phyloP scores from a whole-genome alignment of 2,329 filamentous ascomycete species.

The Fusarium longipes region DNA sequence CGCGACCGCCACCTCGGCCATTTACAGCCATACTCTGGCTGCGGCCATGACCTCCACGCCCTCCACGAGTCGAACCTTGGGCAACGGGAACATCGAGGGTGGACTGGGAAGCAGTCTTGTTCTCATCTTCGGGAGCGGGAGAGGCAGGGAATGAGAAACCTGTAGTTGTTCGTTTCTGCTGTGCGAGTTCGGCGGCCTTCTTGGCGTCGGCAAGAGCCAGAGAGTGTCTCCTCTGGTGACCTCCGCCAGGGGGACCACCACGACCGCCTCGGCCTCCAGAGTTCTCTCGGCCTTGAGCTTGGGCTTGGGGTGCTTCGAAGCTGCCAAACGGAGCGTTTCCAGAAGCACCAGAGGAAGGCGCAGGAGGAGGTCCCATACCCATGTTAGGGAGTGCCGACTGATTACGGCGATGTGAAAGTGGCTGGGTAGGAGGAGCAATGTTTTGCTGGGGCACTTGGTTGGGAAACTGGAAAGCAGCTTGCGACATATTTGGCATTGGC shows the following conservation, averaged over 20 bases:
- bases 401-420: slow-evolving; percentile 92
- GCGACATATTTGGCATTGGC: slow-evolving; percentile 81
- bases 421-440: slow-evolving; percentile 81
- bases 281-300: slow-evolving; percentile 52
- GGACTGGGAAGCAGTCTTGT: slow-evolving; percentile 49
- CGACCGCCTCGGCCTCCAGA: slow-evolving; percentile 74
- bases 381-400: slow-evolving; percentile 96
- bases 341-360: slow-evolving; percentile 90
- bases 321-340: slow-evolving; percentile 78
- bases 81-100: slow-evolving; percentile 51
- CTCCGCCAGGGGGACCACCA: slow-evolving; percentile 73
- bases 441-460: slow-evolving; percentile 79
- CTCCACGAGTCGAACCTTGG: slow-evolving; percentile 61
- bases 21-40: slow-evolving; percentile 92
- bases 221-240: slow-evolving; percentile 94
- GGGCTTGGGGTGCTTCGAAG: slow-evolving; percentile 69
- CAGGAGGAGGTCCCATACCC: slow-evolving; percentile 87
- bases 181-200: slow-evolving; percentile 94
- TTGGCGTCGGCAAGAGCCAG: slow-evolving; percentile 95
- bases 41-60: slow-evolving; percentile 73
- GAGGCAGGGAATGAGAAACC: slow-evolving; percentile 91
- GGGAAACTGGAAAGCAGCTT: slow-evolving; percentile 90
- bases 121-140: slow-evolving; percentile 66
- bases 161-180: slow-evolving; percentile 94
- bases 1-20: slow-evolving; percentile 75